Evolutionary conservation across 495 filamentous ascomycete species (phyloP).

Genomic region (Aspergillus ellipticus): DNA sequence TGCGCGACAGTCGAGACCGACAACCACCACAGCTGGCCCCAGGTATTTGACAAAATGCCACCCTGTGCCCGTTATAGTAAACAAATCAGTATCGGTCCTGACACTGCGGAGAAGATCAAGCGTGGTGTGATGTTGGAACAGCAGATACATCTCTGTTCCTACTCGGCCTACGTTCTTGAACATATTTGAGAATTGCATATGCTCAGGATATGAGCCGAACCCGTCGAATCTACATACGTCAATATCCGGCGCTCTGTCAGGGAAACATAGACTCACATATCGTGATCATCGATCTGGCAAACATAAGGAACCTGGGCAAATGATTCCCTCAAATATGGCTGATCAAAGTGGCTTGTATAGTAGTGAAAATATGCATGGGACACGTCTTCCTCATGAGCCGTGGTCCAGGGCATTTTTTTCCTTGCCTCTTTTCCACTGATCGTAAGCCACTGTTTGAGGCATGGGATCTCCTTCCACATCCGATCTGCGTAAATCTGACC

Average conservation of each 20-base stretch:
- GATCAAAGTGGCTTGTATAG: conserved; percentile 96
- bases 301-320: conserved; percentile 97
- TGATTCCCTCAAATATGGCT: conserved; percentile 86
- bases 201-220: conserved; percentile 95
- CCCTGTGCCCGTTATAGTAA: conserved; percentile 93
- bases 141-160: conserved; percentile 98
- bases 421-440: conserved; percentile 89
- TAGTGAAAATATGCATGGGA: conserved; percentile 97
- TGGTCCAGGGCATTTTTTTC: conserved; percentile 86
- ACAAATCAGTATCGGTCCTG: conserved; percentile 81
- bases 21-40: conserved; percentile 83
- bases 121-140: conserved; percentile 98
- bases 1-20: conserved; percentile 86
- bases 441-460: conserved; percentile 87
- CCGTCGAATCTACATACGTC: conserved; percentile 75
- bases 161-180: conserved; percentile 98
- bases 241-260: not conserved
- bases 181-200: conserved; percentile 95
- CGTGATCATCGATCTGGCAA: conserved; percentile 91
- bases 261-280: conserved; percentile 70
- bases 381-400: conserved; percentile 90
- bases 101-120: conserved; percentile 87
- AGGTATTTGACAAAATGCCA: conserved; percentile 99
- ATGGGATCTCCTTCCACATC: conserved; percentile 92
- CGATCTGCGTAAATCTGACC: conserved; percentile 96